These are phyloP conservation scores for Endoconidiophora polonica DNA, from an alignment of 2,329 filamentous ascomycete genomes.

Conservation along the genomic window DNA sequence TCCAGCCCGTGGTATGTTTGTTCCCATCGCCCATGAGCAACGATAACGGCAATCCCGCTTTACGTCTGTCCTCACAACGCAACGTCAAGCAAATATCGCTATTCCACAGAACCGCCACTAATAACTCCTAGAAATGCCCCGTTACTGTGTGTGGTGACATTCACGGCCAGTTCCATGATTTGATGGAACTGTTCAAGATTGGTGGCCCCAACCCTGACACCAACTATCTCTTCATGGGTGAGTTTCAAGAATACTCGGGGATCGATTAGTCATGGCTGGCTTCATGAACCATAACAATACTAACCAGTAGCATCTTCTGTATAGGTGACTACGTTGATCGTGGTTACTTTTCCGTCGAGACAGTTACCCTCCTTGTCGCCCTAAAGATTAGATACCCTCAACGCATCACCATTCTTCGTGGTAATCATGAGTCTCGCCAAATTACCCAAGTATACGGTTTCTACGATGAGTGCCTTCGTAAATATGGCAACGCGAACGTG, in stretches of 20 bases:
- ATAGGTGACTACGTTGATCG: conserved; percentile 93
- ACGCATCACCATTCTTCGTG: conserved; percentile 94
- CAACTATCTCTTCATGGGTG: conserved; percentile 99
- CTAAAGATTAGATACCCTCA: conserved; percentile 97
- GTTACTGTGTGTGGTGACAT: conserved; percentile 98
- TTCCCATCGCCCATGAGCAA: background rate
- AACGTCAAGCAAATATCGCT: background rate
- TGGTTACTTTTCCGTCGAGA: conserved; percentile 98
- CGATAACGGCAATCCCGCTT: background rate
- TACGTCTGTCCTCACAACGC: background rate
- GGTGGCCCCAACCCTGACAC: conserved; percentile 95
- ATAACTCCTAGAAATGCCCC: conserved; percentile 62
- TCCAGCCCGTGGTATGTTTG: conserved; percentile 80
- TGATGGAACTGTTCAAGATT: conserved; percentile 99
- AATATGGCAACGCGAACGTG: conserved; percentile 97
- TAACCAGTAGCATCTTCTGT: conserved; percentile 10
- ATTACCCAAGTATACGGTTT: conserved; percentile 99
- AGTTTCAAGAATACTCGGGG: conserved; percentile 18
- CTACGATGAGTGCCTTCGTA: conserved; percentile 96
- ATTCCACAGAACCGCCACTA: background rate
- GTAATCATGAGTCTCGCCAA: conserved; percentile 97
- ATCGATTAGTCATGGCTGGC: too few relatives aligned
- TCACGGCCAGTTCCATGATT: conserved; percentile 94
- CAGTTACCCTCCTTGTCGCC: conserved; percentile 85
- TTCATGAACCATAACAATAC: background rate